Conservation (phyloP, 2,329 filamentous ascomycete species). For the Arthrobotrys megalospora region DNA sequence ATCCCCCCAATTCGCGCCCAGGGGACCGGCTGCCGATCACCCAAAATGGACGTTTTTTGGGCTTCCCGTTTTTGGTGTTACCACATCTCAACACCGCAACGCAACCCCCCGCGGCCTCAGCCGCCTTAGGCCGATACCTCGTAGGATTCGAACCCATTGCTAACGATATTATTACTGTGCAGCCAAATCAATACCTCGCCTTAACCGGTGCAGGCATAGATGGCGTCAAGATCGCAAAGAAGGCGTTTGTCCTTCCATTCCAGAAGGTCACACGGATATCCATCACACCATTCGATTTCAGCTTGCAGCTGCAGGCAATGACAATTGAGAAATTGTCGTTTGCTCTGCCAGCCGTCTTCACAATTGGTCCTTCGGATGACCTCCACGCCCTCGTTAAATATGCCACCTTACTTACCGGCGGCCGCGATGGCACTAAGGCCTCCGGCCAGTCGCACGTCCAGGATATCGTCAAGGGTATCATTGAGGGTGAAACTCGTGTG, state of each 20-base stretch:
- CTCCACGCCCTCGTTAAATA: slow-evolving; percentile 81
- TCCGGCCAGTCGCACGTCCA: slow-evolving; percentile 78
- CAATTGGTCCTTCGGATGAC: slow-evolving; percentile 69
- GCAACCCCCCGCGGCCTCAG: neutral
- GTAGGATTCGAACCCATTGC: neutral
- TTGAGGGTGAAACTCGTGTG: slow-evolving; percentile 87
- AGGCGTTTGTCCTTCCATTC: slow-evolving; percentile 79
- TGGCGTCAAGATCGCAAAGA: slow-evolving; percentile 83
- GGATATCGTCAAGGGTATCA: slow-evolving; percentile 90
- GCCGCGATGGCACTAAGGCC: slow-evolving; percentile 68
- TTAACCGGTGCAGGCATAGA: slow-evolving; percentile 84
- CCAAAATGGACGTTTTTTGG: slow-evolving; percentile 1
- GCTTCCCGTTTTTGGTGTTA: slow-evolving; percentile 13
- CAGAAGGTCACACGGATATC: slow-evolving; percentile 73
- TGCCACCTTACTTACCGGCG: slow-evolving; percentile 80
- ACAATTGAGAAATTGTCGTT: slow-evolving; percentile 81
- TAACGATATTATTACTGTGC: slow-evolving; percentile 12
- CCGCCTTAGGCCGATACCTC: neutral
- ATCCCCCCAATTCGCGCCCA: neutral
- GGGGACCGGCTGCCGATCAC: slow-evolving; percentile 11
- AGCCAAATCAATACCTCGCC: slow-evolving; percentile 86
- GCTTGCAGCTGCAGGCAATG: slow-evolving; percentile 87
- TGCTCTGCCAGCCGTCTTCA: slow-evolving; percentile 68
- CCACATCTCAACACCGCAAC: slow-evolving; percentile 15
- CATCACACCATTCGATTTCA: slow-evolving; percentile 84